Percentiles rank a stretch among this genome's conserved stretches.
Conservation (phyloP, 768 basidiomycete genomes). For the Boletus tomentosulus region DNA sequence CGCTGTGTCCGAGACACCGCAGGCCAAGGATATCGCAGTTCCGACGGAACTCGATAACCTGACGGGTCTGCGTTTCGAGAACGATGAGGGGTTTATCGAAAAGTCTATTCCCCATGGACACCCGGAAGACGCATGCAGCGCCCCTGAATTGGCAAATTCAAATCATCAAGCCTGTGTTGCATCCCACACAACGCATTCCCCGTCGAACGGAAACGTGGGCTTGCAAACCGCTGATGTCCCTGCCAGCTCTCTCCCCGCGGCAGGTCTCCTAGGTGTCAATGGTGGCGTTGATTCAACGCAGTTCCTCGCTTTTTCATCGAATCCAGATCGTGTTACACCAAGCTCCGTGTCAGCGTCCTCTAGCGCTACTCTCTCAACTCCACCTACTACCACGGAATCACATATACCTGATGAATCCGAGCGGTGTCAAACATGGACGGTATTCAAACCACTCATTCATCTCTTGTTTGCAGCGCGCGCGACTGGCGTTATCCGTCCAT, state of each 20-base stretch:
- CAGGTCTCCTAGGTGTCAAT: background rate
- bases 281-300: slow-evolving; percentile 2
- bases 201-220: slow-evolving; percentile 7
- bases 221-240: slow-evolving; percentile 1
- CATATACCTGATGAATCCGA: slow-evolving; percentile 5
- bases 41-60: background rate
- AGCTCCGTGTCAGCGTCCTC: slow-evolving; percentile 1
- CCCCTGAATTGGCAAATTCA: background rate
- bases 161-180: slow-evolving; percentile 3
- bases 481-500: slow-evolving; percentile 32
- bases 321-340: background rate
- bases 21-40: background rate
- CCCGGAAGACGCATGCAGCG: background rate
- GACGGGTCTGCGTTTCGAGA: background rate
- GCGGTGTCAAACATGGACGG: slow-evolving; percentile 13
- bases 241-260: background rate
- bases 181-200: slow-evolving; percentile 5
- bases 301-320: slow-evolving; percentile 2
- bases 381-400: background rate
- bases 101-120: background rate
- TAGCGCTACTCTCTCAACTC: slow-evolving; percentile 3
- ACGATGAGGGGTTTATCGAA: slow-evolving; percentile 4
- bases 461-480: slow-evolving; percentile 19
- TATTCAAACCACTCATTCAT: slow-evolving; percentile 31
- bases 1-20: background rate